phyloP scores from a whole-genome alignment of 257 asterid genomes.

The Solanum virginianum region DNA sequence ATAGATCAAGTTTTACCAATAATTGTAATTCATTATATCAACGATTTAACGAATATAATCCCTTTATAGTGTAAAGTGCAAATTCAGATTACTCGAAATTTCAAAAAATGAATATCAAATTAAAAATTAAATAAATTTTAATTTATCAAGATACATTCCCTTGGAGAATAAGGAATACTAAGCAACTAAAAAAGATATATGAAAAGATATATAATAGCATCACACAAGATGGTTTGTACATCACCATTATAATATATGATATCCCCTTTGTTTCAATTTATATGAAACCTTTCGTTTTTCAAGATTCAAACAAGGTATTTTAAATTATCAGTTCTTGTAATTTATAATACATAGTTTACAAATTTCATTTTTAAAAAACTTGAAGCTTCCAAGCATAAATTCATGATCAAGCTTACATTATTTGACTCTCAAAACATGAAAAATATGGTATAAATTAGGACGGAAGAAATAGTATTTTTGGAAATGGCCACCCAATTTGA shows the following conservation, averaged over 20 bases:
- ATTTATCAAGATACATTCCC: not conserved
- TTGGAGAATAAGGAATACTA: not conserved
- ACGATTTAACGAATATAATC: not conserved
- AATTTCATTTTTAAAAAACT: no score
- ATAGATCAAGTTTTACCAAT: not conserved
- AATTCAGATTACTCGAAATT: not conserved
- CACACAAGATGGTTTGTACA: not conserved
- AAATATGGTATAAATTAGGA: no score
- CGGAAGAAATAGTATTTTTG: not conserved
- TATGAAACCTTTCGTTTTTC: no score
- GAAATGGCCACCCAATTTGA: not conserved
- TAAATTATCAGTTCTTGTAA: no score
- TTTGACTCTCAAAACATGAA: no score
- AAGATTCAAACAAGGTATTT: no score
- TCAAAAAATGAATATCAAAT: fast-evolving
- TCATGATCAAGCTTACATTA: no score
- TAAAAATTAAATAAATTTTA: not conserved
- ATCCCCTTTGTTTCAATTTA: no score
- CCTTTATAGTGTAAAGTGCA: not conserved
- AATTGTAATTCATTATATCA: not conserved
- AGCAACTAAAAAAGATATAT: not conserved
- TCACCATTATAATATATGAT: not conserved
- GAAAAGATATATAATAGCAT: no score
- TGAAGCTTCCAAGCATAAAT: no score
- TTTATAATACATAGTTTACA: no score